These are phyloP conservation scores for Cryptococcus deneoformans DNA, from an alignment of 1,284 basidiomycete genomes.

Conservation along the genomic window DNA sequence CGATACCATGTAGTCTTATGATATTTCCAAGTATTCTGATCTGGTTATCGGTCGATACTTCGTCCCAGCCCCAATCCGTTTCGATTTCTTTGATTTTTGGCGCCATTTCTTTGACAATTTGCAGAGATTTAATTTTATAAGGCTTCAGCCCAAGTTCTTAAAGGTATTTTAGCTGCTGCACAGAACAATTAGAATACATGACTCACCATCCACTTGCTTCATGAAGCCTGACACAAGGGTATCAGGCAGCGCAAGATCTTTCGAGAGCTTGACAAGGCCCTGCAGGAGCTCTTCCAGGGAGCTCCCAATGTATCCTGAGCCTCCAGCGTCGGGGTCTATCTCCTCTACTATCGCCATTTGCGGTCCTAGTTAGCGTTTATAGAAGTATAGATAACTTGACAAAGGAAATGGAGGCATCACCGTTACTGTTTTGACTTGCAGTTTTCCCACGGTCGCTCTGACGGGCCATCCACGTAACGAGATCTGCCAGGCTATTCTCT, in stretches of 20 bases:
- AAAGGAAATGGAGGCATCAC: too few relatives aligned
- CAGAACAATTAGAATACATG: background rate
- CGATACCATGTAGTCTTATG: slow-evolving; percentile 27
- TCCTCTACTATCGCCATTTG: slow-evolving; percentile 40
- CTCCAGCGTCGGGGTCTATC: slow-evolving; percentile 16
- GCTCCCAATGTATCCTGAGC: background rate
- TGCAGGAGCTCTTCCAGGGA: slow-evolving; percentile 13
- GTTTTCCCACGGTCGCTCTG: too few relatives aligned
- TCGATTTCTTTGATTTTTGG: slow-evolving; percentile 2
- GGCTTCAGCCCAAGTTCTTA: background rate
- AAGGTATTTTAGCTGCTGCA: background rate
- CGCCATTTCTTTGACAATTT: slow-evolving; percentile 7
- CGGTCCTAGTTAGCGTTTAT: background rate
- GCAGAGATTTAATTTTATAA: slow-evolving; percentile 13
- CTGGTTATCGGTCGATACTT: too few relatives aligned
- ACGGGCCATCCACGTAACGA: too few relatives aligned
- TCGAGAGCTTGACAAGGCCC: slow-evolving; percentile 14
- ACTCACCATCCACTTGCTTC: slow-evolving; percentile 19
- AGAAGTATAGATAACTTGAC: too few relatives aligned
- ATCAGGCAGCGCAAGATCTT: slow-evolving; percentile 21
- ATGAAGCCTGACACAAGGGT: slow-evolving; percentile 29
- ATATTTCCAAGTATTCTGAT: slow-evolving; percentile 15
- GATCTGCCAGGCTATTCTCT: too few relatives aligned
- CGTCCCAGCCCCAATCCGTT: background rate
- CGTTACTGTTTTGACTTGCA: too few relatives aligned